Evolutionary conservation across 139 green algal species (phyloP).

Genomic region (Ostreobium quekettii): DNA sequence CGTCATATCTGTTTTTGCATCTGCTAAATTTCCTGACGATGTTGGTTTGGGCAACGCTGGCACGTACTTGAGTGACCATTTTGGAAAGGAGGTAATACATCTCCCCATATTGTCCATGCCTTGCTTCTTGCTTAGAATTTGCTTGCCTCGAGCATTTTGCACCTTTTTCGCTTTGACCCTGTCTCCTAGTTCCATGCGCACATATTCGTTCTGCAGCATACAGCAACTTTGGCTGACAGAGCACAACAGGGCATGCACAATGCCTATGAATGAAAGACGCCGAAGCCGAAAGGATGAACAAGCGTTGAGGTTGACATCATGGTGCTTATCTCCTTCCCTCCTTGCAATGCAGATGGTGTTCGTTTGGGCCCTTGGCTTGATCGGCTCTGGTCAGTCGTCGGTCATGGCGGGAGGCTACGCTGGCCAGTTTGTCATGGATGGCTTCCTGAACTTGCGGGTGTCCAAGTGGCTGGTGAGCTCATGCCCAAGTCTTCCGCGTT

Average conservation of each 20-base stretch:
- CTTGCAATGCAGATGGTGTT: constrained; percentile 20
- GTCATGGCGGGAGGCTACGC: constrained; percentile 77
- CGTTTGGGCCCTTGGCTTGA: constrained; percentile 42
- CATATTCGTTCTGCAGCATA: too few species aligned
- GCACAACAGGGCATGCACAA: too few species aligned
- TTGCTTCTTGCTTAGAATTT: neutral
- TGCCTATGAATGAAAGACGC: too few species aligned
- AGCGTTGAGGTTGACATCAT: too few species aligned
- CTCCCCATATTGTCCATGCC: neutral
- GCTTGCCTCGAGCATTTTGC: neutral
- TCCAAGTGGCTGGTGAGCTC: constrained; percentile 4
- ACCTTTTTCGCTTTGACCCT: neutral
- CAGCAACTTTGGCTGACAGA: too few species aligned
- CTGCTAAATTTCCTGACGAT: constrained; percentile 26
- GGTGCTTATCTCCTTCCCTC: neutral
- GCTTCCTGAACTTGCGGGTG: constrained; percentile 24
- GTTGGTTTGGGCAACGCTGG: constrained; percentile 66
- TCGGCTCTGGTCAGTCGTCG: constrained; percentile 55
- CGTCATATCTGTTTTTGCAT: constrained; percentile 70
- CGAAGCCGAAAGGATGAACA: too few species aligned
- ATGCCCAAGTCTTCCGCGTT: too few species aligned
- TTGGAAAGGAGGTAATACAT: constrained; percentile 14
- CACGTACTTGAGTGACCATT: constrained; percentile 15
- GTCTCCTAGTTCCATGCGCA: too few species aligned
- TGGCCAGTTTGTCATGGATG: constrained; percentile 70